Conservation (phyloP, 306 rosid genomes). For the Gynostemma pentaphyllum region DNA sequence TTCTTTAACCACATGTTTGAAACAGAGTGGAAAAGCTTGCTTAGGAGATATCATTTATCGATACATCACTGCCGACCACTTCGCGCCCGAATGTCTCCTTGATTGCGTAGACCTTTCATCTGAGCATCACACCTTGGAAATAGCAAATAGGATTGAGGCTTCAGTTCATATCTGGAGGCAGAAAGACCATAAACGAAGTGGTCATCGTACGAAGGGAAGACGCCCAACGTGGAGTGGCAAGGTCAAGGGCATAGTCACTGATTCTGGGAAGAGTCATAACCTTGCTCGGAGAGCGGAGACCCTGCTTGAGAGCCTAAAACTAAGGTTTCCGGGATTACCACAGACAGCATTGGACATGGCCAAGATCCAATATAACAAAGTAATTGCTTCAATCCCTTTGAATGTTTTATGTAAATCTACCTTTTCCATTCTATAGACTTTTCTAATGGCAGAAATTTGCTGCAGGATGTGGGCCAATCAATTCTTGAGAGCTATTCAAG, state of each 20-base stretch:
- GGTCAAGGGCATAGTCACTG: slow-evolving; percentile 76
- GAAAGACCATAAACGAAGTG: slow-evolving; percentile 52
- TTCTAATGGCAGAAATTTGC: slow-evolving; percentile 3
- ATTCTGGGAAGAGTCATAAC: slow-evolving; percentile 36
- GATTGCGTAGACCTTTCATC: slow-evolving; percentile 87
- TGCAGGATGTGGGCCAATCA: slow-evolving; percentile 95
- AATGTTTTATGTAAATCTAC: background rate
- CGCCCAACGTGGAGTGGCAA: slow-evolving; percentile 88
- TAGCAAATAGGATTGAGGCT: slow-evolving; percentile 84
- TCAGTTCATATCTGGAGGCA: slow-evolving; percentile 70
- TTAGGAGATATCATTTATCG: slow-evolving; percentile 79
- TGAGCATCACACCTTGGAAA: slow-evolving; percentile 72
- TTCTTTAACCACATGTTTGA: slow-evolving; percentile 6
- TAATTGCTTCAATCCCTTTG: slow-evolving; percentile 8
- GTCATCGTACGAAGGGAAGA: slow-evolving; percentile 33
- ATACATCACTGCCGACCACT: slow-evolving; percentile 54
- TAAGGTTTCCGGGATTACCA: slow-evolving; percentile 79
- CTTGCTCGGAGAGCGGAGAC: slow-evolving; percentile 65
- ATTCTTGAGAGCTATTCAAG: slow-evolving; percentile 97
- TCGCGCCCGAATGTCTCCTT: slow-evolving; percentile 64
- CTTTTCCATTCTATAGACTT: background rate
- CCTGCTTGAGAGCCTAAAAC: slow-evolving; percentile 62
- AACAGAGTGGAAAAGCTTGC: slow-evolving; percentile 83
- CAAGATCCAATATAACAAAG: slow-evolving; percentile 86
- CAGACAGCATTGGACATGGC: slow-evolving; percentile 88